Evolutionary conservation across 2,329 filamentous ascomycete genomes (phyloP).

Genomic region (Penicillium expansum): DNA sequence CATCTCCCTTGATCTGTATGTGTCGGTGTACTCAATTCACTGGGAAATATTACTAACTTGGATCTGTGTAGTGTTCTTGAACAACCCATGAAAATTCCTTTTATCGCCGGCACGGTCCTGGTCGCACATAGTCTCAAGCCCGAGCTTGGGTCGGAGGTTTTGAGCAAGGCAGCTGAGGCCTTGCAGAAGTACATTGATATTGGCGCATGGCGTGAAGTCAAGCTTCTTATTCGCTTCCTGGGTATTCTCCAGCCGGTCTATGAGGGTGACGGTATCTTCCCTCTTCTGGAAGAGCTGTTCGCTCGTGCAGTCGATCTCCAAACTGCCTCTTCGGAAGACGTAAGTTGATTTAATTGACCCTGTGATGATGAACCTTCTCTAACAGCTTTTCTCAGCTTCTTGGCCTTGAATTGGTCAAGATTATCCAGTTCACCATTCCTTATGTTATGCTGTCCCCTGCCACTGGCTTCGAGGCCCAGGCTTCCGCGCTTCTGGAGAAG

Average conservation of each 20-base stretch:
- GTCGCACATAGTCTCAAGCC: slow-evolving; percentile 74
- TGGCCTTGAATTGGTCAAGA: slow-evolving; percentile 85
- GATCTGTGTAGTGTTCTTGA: slow-evolving; percentile 61
- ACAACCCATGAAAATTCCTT: slow-evolving; percentile 97
- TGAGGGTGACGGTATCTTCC: slow-evolving; percentile 80
- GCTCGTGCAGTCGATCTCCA: slow-evolving; percentile 86
- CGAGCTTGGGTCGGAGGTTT: slow-evolving; percentile 68
- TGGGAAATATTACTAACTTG: slow-evolving; percentile 4
- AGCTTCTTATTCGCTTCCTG: slow-evolving; percentile 83
- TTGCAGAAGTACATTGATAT: slow-evolving; percentile 65
- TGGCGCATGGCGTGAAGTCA: slow-evolving; percentile 86
- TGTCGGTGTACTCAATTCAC: background rate
- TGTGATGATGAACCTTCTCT: slow-evolving; percentile 4
- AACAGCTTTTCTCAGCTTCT: slow-evolving; percentile 48
- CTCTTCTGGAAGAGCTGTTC: slow-evolving; percentile 85
- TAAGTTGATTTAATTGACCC: slow-evolving; percentile 47
- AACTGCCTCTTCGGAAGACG: slow-evolving; percentile 88
- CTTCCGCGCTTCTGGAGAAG: slow-evolving; percentile 79
- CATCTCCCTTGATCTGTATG: slow-evolving; percentile 70
- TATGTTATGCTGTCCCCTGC: slow-evolving; percentile 78
- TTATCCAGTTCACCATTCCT: slow-evolving; percentile 90
- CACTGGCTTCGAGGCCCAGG: slow-evolving; percentile 67
- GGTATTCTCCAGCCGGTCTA: slow-evolving; percentile 79
- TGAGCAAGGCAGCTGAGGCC: slow-evolving; percentile 60
- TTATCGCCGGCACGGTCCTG: slow-evolving; percentile 79